These are phyloP conservation scores for Gaertneriomyces sp. DNA, from an alignment of 192 early-diverging fungal species.

Conservation along the genomic window DNA sequence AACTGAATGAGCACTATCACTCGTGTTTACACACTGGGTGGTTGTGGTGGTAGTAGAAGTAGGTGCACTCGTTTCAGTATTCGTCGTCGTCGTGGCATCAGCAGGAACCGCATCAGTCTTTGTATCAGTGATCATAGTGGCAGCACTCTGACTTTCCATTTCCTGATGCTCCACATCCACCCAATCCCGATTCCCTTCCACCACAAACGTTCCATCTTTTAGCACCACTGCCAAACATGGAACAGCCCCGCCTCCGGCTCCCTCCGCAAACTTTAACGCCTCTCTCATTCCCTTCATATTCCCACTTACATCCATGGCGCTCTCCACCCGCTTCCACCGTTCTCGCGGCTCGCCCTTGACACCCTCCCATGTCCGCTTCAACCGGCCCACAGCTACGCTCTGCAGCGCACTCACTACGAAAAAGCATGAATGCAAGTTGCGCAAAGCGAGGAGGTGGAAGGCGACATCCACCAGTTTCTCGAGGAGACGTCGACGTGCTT, in stretches of 20 bases:
- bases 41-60: not conserved
- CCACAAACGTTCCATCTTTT: constrained; percentile 70
- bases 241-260: constrained; percentile 29
- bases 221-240: constrained; percentile 67
- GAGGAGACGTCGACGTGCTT: constrained; percentile 45
- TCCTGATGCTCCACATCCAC: constrained; percentile 2
- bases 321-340: constrained; percentile 49
- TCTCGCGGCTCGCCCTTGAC: constrained; percentile 46
- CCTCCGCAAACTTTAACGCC: constrained; percentile 36
- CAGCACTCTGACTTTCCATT: not conserved
- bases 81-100: not conserved
- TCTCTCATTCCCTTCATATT: constrained; percentile 67
- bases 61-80: not conserved
- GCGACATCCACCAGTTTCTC: constrained; percentile 61
- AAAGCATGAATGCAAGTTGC: constrained; percentile 68
- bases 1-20: too few species aligned
- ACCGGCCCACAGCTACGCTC: constrained; percentile 51
- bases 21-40: too few species aligned
- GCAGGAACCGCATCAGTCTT: not conserved
- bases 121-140: not conserved
- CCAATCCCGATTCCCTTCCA: constrained; percentile 61
- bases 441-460: constrained; percentile 20
- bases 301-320: constrained; percentile 53
- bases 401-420: constrained; percentile 60
- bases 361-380: constrained; percentile 57